Percentiles rank a stretch among this genome's conserved stretches.
Conservation (phyloP, 495 filamentous ascomycete genomes). For the Penicillium salamii region DNA sequence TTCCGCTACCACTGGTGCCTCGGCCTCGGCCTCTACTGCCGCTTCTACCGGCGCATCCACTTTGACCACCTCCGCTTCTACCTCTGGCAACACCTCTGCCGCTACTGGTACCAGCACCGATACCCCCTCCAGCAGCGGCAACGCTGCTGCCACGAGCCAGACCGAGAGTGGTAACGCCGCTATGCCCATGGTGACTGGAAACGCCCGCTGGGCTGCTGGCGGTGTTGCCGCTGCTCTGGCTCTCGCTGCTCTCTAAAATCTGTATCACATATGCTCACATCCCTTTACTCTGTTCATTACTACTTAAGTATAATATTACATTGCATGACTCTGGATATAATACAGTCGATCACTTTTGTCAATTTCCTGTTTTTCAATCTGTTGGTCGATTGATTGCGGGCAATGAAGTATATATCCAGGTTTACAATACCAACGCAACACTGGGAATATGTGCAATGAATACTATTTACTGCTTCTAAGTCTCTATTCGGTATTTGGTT, state of each 20-base stretch:
- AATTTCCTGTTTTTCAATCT: background rate
- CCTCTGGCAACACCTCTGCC: background rate
- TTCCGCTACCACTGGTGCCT: conserved; percentile 5
- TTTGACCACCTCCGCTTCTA: conserved; percentile 2
- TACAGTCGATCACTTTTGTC: background rate
- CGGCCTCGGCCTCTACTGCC: conserved; percentile 5
- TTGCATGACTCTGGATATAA: conserved; percentile 1
- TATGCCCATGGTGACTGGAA: conserved; percentile 15
- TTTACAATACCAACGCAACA: no score
- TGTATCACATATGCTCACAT: background rate
- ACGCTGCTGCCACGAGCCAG: conserved; percentile 3
- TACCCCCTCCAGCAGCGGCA: background rate
- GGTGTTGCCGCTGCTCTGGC: conserved; percentile 14
- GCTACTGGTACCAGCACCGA: conserved; percentile 1
- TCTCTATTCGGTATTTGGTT: background rate
- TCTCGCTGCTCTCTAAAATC: conserved; percentile 2
- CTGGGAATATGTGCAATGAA: background rate
- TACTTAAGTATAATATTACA: background rate
- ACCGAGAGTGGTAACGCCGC: conserved; percentile 12
- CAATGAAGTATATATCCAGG: no score
- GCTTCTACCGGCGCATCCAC: conserved; percentile 9
- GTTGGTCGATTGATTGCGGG: background rate
- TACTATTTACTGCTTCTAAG: background rate
- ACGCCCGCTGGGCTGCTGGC: conserved; percentile 13
- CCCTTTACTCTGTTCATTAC: background rate